Evolutionary conservation across 1,139 yeast genomes (phyloP), one percentile per base, ranked within the genome.

Genomic region (Yamadazyma trypodendri): DNA sequence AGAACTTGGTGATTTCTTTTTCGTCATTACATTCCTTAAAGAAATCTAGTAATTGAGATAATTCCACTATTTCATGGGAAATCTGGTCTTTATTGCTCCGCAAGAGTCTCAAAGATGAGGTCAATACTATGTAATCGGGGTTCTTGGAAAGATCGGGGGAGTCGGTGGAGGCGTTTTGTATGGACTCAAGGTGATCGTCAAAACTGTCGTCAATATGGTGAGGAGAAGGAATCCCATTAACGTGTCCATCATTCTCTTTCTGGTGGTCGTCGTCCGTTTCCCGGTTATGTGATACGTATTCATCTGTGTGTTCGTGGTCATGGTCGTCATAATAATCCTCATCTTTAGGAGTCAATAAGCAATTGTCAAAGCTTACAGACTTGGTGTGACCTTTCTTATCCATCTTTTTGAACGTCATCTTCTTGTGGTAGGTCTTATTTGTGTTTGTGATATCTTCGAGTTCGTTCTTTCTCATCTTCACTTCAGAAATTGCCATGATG

Each of bases 301-400:
- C 31, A 11, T 31, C 15, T 10, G 14, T 5, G 21, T 31, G 22
- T 6, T 25, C 21, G 12, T 18, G n/a, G 22, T 28, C 32, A 28
- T 34, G 25, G 12, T 25, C 28, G 18, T 38, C 57, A 30, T 61
- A 66, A 38, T 65, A 67, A 37, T 66, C 71, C 31, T 68, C 74
- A 22, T 69, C 72, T 43, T 67, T 68, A 10, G 75, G 75, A 1
- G 75, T 69, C 40, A 69, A 56, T 28, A 69, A 56, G 6, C 73
- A 72, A 37, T 68, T 59, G 24, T 52, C 54, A 35, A 49, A 49
- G 15, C 43, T 44, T 1, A 49, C 52, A 2, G 49, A 39, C 24
- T 48, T 48, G 6, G 28, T 21, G 23, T 41, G 41, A 25, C 45
- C 43, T 12, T 32, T 30, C 18, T 37, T 31, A 11, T 36, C 34